A percentile compares a stretch with the other conserved stretches of the same genome.
phyloP scores from a whole-genome alignment of 768 basidiomycete species.

The Boletus sp. region DNA sequence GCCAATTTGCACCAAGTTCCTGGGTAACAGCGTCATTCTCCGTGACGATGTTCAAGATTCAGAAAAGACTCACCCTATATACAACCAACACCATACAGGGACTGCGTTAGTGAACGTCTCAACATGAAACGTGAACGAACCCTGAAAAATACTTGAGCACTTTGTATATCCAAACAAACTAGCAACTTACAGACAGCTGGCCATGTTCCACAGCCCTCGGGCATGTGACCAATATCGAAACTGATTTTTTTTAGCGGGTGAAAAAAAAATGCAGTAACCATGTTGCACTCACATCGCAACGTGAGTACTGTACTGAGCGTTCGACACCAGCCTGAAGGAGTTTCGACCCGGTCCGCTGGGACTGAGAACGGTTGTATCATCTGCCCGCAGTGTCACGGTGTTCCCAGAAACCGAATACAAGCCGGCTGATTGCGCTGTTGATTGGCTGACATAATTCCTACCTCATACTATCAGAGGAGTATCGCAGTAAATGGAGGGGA shows the following conservation, averaged over 20 bases:
- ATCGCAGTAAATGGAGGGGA: neutral
- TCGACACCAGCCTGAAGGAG: slow-evolving; percentile 35
- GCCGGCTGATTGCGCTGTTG: slow-evolving; percentile 50
- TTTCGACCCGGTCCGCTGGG: slow-evolving; percentile 33
- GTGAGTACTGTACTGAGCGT: slow-evolving; percentile 29
- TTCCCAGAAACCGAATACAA: slow-evolving; percentile 54
- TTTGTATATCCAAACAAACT: neutral
- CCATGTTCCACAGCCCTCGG: slow-evolving; percentile 39
- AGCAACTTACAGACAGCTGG: slow-evolving; percentile 32
- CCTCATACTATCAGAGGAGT: neutral
- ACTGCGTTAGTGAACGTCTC: neutral
- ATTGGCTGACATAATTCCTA: slow-evolving; percentile 44
- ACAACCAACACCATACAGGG: neutral
- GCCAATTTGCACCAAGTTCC: slow-evolving; percentile 30
- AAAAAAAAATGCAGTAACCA: neutral
- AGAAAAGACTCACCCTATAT: slow-evolving; percentile 22
- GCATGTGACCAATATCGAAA: slow-evolving; percentile 38
- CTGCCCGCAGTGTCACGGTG: slow-evolving; percentile 31
- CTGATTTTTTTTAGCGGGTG: slow-evolving; percentile 1
- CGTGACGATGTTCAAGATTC: neutral
- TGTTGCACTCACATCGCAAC: slow-evolving; percentile 30
- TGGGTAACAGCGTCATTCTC: slow-evolving; percentile 6
- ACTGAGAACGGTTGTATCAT: slow-evolving; percentile 30
- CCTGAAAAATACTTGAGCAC: slow-evolving; percentile 14
- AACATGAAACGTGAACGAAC: slow-evolving; percentile 13